These are phyloP conservation scores for Nicotiana otophora DNA, from an alignment of 257 asterid species.

Conservation along the genomic window DNA sequence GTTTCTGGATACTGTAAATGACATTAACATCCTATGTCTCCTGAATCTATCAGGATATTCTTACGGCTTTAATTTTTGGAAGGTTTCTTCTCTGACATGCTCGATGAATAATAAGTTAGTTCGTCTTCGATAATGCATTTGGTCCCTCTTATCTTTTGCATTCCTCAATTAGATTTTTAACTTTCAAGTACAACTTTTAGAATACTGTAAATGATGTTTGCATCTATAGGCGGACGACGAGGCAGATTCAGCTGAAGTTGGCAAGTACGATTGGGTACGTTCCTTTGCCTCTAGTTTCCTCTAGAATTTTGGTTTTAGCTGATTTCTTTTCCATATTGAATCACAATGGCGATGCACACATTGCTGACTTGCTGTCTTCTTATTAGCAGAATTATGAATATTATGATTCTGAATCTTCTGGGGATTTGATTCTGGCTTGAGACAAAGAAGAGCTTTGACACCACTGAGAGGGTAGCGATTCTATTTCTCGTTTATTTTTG, in stretches of 20 bases:
- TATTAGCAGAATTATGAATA: conserved; percentile 21
- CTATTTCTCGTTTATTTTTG: neutral
- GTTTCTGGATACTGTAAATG: neutral
- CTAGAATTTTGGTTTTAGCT: neutral
- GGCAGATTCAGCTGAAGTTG: conserved; percentile 39
- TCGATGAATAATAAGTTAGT: neutral
- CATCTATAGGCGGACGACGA: conserved; percentile 29
- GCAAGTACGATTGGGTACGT: conserved; percentile 41
- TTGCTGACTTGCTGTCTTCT: conserved; percentile 2
- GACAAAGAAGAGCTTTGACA: conserved; percentile 15
- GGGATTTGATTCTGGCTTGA: conserved; percentile 21
- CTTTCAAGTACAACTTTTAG: neutral
- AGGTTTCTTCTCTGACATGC: neutral
- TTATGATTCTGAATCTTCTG: conserved; percentile 19
- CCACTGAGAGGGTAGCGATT: conserved; percentile 6
- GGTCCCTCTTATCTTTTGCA: neutral
- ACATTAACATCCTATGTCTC: neutral
- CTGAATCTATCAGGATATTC: neutral
- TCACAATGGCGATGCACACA: neutral
- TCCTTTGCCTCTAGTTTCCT: neutral
- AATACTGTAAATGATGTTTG: neutral
- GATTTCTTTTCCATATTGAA: neutral
- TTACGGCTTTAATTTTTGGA: neutral
- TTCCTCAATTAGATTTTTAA: neutral
- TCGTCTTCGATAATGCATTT: neutral